phyloP scores from a whole-genome alignment of 495 filamentous ascomycete species.

The Penicillium steckii region DNA sequence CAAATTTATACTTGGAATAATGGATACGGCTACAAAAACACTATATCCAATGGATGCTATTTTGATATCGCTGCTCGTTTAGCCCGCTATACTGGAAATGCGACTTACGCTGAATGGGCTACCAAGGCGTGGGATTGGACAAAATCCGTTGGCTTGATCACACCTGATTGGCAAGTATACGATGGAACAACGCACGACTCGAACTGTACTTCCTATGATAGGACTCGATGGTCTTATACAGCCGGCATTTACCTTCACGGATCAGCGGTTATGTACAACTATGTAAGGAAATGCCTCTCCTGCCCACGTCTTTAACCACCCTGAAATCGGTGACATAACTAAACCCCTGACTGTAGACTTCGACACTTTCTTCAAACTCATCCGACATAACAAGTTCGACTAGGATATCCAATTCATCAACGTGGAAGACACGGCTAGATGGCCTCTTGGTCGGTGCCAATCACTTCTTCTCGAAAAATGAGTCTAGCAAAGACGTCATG shows the following conservation, averaged over 20 bases:
- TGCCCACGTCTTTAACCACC: background rate
- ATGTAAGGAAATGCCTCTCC: conserved; percentile 12
- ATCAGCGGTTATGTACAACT: conserved; percentile 22
- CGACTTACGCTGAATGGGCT: conserved; percentile 71
- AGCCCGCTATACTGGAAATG: conserved; percentile 69
- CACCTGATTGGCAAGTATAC: conserved; percentile 53
- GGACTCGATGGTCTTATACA: conserved; percentile 14
- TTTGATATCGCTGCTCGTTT: conserved; percentile 73
- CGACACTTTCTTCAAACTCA: conserved; percentile 34
- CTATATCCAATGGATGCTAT: conserved; percentile 73
- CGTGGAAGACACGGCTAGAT: conserved; percentile 51
- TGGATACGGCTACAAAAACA: conserved; percentile 76
- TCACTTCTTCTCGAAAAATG: conserved; percentile 53
- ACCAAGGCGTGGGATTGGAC: conserved; percentile 69
- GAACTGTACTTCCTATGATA: conserved; percentile 26
- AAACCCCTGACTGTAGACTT: conserved; percentile 6
- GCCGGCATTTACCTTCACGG: conserved; percentile 15
- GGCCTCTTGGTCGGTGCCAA: conserved; percentile 52
- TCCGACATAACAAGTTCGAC: conserved; percentile 23
- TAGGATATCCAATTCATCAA: conserved; percentile 18
- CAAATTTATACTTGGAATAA: conserved; percentile 73
- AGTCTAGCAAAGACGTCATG: conserved; percentile 39
- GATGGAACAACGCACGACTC: conserved; percentile 56
- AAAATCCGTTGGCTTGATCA: conserved; percentile 55
- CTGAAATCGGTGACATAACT: background rate